phyloP scores from a whole-genome alignment of 768 basidiomycete genomes.

The Leccinum rimulosum region DNA sequence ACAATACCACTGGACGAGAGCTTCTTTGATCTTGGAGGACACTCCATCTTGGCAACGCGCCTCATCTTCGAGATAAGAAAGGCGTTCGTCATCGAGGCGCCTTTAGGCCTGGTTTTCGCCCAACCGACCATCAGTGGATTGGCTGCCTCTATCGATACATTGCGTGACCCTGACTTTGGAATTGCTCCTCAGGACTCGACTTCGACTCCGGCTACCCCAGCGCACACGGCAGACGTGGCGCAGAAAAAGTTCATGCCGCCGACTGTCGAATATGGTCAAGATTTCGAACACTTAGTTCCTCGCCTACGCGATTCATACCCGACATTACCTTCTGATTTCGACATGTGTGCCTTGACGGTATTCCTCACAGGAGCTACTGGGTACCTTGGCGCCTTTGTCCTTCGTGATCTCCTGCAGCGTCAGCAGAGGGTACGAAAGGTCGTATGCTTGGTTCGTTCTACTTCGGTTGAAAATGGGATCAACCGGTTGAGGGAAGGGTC shows the following conservation, averaged over 20 bases:
- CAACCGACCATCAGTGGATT: slow-evolving; percentile 81
- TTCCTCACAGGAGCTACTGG: slow-evolving; percentile 98
- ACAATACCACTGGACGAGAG: slow-evolving; percentile 86
- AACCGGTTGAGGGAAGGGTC: slow-evolving; percentile 69
- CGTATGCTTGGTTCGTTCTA: slow-evolving; percentile 85
- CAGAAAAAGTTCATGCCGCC: slow-evolving; percentile 23
- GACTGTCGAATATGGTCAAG: slow-evolving; percentile 72
- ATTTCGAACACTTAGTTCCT: slow-evolving; percentile 62
- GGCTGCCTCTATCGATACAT: slow-evolving; percentile 68
- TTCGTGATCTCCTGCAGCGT: slow-evolving; percentile 72
- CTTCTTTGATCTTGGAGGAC: slow-evolving; percentile 98
- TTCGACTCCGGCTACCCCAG: slow-evolving; percentile 17
- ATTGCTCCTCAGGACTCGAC: slow-evolving; percentile 41
- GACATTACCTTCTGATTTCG: slow-evolving; percentile 56
- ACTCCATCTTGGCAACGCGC: slow-evolving; percentile 96
- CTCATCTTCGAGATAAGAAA: slow-evolving; percentile 97
- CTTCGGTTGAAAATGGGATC: slow-evolving; percentile 58
- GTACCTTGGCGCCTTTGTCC: slow-evolving; percentile 91
- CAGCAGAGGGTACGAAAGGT: slow-evolving; percentile 72
- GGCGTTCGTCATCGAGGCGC: slow-evolving; percentile 84
- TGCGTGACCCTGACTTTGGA: slow-evolving; percentile 81
- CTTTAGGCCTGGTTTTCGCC: slow-evolving; percentile 89
- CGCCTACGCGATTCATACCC: slow-evolving; percentile 61
- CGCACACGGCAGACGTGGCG: slow-evolving; percentile 6
- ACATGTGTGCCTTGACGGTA: slow-evolving; percentile 58